Conservation (phyloP, 306 rosid species). For the Vigna reflexopilosa region DNA sequence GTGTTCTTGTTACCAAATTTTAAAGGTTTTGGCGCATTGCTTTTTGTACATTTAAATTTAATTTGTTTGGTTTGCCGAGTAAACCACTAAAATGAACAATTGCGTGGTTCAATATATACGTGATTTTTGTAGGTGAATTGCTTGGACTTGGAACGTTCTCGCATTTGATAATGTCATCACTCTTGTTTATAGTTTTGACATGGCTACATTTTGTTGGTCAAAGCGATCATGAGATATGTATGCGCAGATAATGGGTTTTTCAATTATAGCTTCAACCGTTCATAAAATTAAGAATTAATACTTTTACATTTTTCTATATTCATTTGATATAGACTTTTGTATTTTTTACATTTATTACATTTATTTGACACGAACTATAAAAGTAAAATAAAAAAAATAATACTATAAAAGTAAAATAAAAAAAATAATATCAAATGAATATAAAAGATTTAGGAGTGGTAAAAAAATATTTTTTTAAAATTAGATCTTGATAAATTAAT, state of each 20-base stretch:
- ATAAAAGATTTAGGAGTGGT: too few species aligned
- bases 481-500: background rate
- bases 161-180: conserved; percentile 10
- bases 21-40: conserved; percentile 56
- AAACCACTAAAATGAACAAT: conserved; percentile 35
- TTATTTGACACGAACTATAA: too few species aligned
- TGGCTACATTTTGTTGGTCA: background rate
- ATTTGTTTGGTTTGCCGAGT: conserved; percentile 55
- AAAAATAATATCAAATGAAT: too few species aligned
- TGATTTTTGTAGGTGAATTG: background rate
- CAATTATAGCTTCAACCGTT: too few species aligned
- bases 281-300: too few species aligned
- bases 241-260: background rate
- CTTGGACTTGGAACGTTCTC: background rate
- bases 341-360: too few species aligned
- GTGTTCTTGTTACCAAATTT: conserved; percentile 56
- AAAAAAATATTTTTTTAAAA: too few species aligned
- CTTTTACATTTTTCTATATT: too few species aligned
- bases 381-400: too few species aligned
- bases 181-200: background rate
- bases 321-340: too few species aligned
- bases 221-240: background rate
- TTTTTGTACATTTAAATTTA: conserved; percentile 57
- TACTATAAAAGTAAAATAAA: too few species aligned
- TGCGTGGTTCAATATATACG: conserved; percentile 27